Conservation (phyloP, 345 rosid genomes). For the Syzygium aqueum region DNA sequence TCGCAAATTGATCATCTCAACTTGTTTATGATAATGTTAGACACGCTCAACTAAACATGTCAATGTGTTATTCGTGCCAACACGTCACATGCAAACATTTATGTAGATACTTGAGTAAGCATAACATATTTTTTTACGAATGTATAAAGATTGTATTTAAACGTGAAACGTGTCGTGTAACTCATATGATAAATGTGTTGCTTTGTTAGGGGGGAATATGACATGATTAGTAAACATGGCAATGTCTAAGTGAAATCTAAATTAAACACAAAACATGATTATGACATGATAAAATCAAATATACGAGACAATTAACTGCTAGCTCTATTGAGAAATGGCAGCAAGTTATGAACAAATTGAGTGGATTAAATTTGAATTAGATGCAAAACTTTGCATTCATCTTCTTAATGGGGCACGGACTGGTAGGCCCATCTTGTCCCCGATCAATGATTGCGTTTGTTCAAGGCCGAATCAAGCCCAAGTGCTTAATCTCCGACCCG, state of each 20-base stretch:
- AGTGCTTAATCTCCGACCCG: not conserved
- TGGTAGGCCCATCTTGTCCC: not conserved
- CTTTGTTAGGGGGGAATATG: not conserved
- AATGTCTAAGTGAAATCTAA: not conserved
- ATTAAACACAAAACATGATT: not conserved
- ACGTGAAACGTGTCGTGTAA: no score
- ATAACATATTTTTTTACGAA: not conserved
- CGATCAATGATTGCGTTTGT: not conserved
- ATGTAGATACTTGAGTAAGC: not conserved
- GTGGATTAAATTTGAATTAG: not conserved
- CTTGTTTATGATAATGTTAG: no score
- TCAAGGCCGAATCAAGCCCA: not conserved
- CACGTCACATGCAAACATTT: no score
- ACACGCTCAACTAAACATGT: no score
- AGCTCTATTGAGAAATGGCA: not conserved
- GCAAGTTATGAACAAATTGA: not conserved
- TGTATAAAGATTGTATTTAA: no score
- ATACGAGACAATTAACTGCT: not conserved
- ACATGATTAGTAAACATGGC: not conserved
- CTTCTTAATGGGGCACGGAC: not conserved
- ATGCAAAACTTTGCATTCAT: not conserved
- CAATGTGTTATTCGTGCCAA: no score
- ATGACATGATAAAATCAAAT: not conserved
- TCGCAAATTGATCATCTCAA: not conserved
- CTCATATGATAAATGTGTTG: not conserved